phyloP scores from a whole-genome alignment of 208 protist genomes.

The Herpetomonas samuelpessoai region DNA sequence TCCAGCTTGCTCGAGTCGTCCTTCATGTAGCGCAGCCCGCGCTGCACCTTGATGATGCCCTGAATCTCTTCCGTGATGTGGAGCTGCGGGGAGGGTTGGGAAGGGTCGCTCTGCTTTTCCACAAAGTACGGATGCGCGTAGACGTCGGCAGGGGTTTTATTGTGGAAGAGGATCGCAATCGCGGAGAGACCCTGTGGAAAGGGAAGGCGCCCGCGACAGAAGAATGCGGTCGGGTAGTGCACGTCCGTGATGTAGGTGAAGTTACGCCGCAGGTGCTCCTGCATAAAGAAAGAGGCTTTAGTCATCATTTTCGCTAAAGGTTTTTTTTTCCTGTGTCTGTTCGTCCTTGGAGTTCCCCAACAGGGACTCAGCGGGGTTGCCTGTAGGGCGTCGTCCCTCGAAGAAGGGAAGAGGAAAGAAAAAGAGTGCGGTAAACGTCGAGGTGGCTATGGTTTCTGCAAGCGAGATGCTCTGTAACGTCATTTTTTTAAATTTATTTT shows the following conservation, averaged over 20 bases:
- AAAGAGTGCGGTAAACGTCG: too few relatives aligned
- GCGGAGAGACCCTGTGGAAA: slow-evolving; percentile 72
- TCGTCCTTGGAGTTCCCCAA: too few relatives aligned
- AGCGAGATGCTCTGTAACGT: too few relatives aligned
- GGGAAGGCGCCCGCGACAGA: slow-evolving; percentile 63
- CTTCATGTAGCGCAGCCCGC: slow-evolving; percentile 79
- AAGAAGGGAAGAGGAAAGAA: too few relatives aligned
- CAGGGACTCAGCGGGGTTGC: too few relatives aligned
- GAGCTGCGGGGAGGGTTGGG: slow-evolving; percentile 78
- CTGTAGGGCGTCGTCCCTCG: too few relatives aligned
- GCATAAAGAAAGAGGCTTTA: slow-evolving; percentile 80
- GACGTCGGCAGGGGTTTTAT: slow-evolving; percentile 57
- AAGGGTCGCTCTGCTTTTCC: slow-evolving; percentile 82
- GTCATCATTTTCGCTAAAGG: slow-evolving; percentile 67
- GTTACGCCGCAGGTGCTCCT: slow-evolving; percentile 69
- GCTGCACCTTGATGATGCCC: slow-evolving; percentile 78
- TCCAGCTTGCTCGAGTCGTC: slow-evolving; percentile 80
- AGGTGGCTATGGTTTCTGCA: too few relatives aligned
- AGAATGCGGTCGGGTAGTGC: slow-evolving; percentile 41
- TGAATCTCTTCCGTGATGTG: slow-evolving; percentile 87
- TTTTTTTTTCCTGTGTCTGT: too few relatives aligned
- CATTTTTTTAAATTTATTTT: too few relatives aligned
- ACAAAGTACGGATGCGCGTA: slow-evolving; percentile 88
- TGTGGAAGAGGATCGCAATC: slow-evolving; percentile 55
- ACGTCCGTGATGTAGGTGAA: slow-evolving; percentile 68